These are phyloP conservation scores for Phallus indusiatus DNA, from an alignment of 768 basidiomycete species.

Conservation along the genomic window DNA sequence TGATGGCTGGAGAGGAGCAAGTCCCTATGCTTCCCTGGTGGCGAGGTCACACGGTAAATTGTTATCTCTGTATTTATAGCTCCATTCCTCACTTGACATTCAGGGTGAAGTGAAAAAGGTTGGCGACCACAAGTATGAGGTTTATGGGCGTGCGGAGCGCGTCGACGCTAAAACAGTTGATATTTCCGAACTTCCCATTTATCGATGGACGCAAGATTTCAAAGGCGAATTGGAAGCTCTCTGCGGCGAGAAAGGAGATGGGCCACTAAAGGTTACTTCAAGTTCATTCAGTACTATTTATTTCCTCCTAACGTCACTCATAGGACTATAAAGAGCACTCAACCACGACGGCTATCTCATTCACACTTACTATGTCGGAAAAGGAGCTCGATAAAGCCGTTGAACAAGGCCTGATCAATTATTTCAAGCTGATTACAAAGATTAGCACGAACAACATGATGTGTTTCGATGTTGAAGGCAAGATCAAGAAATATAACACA, in stretches of 20 bases:
- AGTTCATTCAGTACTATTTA: background rate
- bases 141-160: constrained; percentile 64
- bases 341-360: constrained; percentile 86
- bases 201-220: constrained; percentile 89
- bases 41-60: constrained; percentile 63
- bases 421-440: constrained; percentile 81
- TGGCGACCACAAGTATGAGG: constrained; percentile 80
- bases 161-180: constrained; percentile 83
- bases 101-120: constrained; percentile 75
- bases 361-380: constrained; percentile 69
- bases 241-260: constrained; percentile 72
- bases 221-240: constrained; percentile 87
- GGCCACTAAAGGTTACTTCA: constrained; percentile 60
- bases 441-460: constrained; percentile 96
- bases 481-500: constrained; percentile 86
- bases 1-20: constrained; percentile 80
- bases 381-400: constrained; percentile 83
- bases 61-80: background rate
- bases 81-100: constrained; percentile 2
- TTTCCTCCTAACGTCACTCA: background rate
- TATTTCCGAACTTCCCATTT: constrained; percentile 91
- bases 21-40: constrained; percentile 94
- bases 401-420: constrained; percentile 79
- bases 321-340: constrained; percentile 98
- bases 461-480: constrained; percentile 91